Conservation (phyloP, 2,329 filamentous ascomycete species). For the Beauveria sp. region DNA sequence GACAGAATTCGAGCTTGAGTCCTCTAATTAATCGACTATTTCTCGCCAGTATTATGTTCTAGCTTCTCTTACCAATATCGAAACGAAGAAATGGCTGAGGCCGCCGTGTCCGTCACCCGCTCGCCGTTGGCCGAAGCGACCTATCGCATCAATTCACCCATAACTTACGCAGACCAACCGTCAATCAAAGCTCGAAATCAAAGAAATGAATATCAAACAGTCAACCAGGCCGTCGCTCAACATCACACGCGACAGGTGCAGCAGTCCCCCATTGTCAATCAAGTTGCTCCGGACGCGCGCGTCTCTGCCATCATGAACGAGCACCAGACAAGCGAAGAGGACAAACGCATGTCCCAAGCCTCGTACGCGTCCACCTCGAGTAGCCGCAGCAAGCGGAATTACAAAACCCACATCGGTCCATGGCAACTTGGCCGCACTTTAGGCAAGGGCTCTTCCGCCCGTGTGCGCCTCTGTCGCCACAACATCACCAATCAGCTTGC, state of each 20-base stretch:
- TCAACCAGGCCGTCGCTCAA: constrained; percentile 12
- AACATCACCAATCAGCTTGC: constrained; percentile 69
- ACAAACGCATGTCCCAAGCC: constrained; percentile 32
- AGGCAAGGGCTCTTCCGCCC: constrained; percentile 81
- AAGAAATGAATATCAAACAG: neutral
- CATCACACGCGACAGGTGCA: constrained; percentile 11
- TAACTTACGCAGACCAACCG: constrained; percentile 21
- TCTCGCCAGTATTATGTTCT: constrained; percentile 28
- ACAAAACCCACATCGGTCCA: constrained; percentile 77
- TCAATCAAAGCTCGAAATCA: constrained; percentile 25
- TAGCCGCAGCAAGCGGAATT: constrained; percentile 32
- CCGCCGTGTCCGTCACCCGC: constrained; percentile 24
- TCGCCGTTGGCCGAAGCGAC: constrained; percentile 41
- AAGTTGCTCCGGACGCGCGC: constrained; percentile 14
- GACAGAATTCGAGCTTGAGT: neutral
- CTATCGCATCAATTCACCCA: constrained; percentile 38
- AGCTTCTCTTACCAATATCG: constrained; percentile 18
- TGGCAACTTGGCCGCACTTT: constrained; percentile 89
- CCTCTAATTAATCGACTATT: neutral
- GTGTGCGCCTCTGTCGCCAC: constrained; percentile 81
- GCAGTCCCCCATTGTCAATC: constrained; percentile 8
- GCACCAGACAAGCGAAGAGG: constrained; percentile 25
- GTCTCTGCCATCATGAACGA: constrained; percentile 20
- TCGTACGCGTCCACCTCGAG: constrained; percentile 35
- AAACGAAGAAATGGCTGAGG: constrained; percentile 25